Base-by-base conservation (phyloP, 768 basidiomycete species). In the Leccinum aurantiacum region DNA sequence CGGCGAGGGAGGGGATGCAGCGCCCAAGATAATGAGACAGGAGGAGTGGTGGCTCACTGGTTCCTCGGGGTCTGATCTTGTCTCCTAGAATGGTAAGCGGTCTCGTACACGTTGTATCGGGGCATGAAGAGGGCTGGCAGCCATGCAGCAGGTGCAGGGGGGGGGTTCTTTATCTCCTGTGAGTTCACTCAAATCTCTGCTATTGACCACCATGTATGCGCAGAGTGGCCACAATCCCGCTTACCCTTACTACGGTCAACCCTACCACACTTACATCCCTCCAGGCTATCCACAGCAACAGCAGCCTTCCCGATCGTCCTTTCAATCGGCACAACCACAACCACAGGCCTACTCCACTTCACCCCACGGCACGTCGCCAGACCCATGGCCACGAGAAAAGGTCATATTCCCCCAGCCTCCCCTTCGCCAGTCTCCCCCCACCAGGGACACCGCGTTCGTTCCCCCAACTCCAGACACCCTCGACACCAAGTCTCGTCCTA, bases 241-340 rank as follows among this genome's bases (percentile, higher is more conserved):
- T 52, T 83, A 82, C 70, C 69, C 76, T 25, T 79, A 80, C 72
- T 82, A 81, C 63, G 73, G 72, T 19, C 80, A 81, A 50, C 77
- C 78, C 11, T 69, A 74, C 25, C 81, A 83, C 22, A 68, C 74
- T 3, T 73, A 73, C 60, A 51, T 75, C 1, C 72, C 72, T 24
- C 74, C 72, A 2, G 71, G 69, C 1, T 74, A 74, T 53, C 44
- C 64, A 1, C 73, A 44, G 41, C 41, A 44, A 6, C 9, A 10
- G 10, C 41, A 44, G 14, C 41, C 41, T 44, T 44, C 41, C n/a
- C 41, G 44, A 46, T 46, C 44, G 10, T 46, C 44, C 9, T 19
- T 46, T 46, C 44, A 46, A 19, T 46, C 69, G 35, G 48, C 48
- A 14, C 63, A 61, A 14, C 63, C 61, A 13, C 48, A 59, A 14